Evolutionary conservation across 192 early-diverging fungal species (phyloP).

Genomic region (Diversispora eburnea): DNA sequence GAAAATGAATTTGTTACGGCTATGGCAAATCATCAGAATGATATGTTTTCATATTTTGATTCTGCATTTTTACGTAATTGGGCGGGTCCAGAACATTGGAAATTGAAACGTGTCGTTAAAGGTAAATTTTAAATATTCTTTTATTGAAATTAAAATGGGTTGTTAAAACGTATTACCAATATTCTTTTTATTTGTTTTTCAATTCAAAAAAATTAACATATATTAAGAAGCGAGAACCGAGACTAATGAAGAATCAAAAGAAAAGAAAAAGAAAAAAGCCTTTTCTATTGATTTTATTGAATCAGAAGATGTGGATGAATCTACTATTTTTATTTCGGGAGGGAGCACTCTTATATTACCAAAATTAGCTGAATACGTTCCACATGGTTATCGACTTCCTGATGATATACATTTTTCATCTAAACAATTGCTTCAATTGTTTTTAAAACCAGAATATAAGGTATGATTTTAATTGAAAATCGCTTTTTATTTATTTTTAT

Average conservation of each 20-base stretch:
- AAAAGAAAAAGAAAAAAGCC: conserved; percentile 45
- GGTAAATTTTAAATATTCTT: conserved; percentile 20
- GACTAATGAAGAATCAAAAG: conserved; percentile 39
- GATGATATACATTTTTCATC: conserved; percentile 75
- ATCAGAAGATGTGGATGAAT: conserved; percentile 55
- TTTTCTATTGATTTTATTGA: conserved; percentile 62
- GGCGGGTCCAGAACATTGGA: conserved; percentile 96
- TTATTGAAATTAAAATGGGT: not conserved
- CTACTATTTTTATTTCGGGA: conserved; percentile 65
- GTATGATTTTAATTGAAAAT: conserved; percentile 29
- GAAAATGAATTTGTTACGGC: conserved; percentile 33
- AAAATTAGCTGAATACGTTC: conserved; percentile 50
- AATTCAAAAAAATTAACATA: not conserved
- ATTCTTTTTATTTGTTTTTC: not conserved
- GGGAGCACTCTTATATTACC: conserved; percentile 52
- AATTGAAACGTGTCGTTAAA: conserved; percentile 45
- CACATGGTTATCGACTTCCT: conserved; percentile 64
- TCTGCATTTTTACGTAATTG: conserved; percentile 72
- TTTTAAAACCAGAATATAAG: conserved; percentile 45
- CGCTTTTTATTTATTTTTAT: not conserved
- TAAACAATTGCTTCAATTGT: conserved; percentile 49
- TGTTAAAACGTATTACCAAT: not conserved
- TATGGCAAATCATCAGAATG: conserved; percentile 51
- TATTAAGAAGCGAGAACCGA: conserved; percentile 22
- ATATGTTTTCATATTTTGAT: conserved; percentile 87